Evolutionary conservation across 2,329 filamentous ascomycete genomes (phyloP).

Genomic region (Fusarium coffeatum): DNA sequence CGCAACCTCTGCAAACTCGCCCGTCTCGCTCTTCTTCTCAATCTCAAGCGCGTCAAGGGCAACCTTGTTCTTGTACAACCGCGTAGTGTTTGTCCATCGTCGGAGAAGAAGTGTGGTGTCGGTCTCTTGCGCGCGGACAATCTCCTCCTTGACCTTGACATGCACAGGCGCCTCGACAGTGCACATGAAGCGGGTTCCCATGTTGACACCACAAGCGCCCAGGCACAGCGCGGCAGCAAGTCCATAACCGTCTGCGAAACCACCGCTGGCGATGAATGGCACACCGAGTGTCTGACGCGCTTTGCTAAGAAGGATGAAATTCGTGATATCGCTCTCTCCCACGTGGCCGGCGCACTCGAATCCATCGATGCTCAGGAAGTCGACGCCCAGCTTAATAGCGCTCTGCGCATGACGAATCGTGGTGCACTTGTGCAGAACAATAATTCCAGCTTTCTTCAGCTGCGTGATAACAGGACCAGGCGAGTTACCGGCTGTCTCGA

Average conservation of each 20-base stretch:
- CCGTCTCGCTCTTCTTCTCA: constrained; percentile 83
- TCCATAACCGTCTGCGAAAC: constrained; percentile 94
- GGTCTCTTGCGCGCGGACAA: constrained; percentile 87
- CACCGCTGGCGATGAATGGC: constrained; percentile 95
- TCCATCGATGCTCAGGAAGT: constrained; percentile 96
- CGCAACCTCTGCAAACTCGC: constrained; percentile 90
- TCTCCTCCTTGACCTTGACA: constrained; percentile 90
- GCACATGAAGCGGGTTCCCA: constrained; percentile 98
- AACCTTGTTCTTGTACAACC: constrained; percentile 92
- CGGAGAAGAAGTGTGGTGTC: constrained; percentile 90
- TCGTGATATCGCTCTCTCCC: constrained; percentile 87
- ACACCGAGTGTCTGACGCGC: constrained; percentile 85
- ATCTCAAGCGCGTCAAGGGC: constrained; percentile 82
- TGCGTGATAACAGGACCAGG: constrained; percentile 91
- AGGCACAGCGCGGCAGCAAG: constrained; percentile 90
- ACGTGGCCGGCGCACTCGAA: constrained; percentile 97
- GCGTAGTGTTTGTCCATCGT: constrained; percentile 91
- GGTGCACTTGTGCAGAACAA: constrained; percentile 96
- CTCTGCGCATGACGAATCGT: constrained; percentile 93
- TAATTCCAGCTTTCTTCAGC: constrained; percentile 83
- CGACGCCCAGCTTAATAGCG: constrained; percentile 92
- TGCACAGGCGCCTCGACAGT: constrained; percentile 95
- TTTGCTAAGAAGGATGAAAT: constrained; percentile 86
- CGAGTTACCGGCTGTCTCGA: constrained; percentile 90
- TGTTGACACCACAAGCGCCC: constrained; percentile 95